Percentiles rank a stretch among this genome's conserved stretches.
These are phyloP conservation scores for Zarea fungicola DNA, from an alignment of 2,329 filamentous ascomycete genomes.

Conservation along the genomic window DNA sequence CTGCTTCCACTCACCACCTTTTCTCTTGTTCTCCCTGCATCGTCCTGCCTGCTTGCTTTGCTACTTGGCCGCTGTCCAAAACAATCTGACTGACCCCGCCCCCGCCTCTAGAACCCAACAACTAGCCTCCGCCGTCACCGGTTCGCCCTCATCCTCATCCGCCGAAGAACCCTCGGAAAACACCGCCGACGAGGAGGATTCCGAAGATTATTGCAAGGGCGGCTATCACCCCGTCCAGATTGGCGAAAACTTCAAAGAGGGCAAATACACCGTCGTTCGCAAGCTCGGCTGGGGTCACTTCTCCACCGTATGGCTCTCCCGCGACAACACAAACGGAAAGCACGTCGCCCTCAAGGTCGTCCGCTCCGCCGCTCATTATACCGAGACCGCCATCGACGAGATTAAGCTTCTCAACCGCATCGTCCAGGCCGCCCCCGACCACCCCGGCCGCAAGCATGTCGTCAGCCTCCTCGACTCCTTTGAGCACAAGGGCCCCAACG, in stretches of 20 bases:
- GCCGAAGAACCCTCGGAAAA: conserved; percentile 83
- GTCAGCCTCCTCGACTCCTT: conserved; percentile 96
- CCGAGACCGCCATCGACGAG: conserved; percentile 96
- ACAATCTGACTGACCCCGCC: conserved; percentile 19
- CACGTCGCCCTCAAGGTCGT: conserved; percentile 98
- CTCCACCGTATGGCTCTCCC: conserved; percentile 84
- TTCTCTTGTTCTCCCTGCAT: background rate
- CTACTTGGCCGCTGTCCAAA: background rate
- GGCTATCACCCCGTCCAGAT: conserved; percentile 94
- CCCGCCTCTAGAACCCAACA: conserved; percentile 44
- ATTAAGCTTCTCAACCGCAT: conserved; percentile 98
- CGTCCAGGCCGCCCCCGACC: conserved; percentile 88
- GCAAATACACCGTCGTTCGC: conserved; percentile 91
- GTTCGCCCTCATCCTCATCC: conserved; percentile 73
- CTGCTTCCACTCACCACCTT: background rate
- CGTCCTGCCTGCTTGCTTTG: background rate
- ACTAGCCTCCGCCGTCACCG: conserved; percentile 53
- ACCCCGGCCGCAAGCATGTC: conserved; percentile 90
- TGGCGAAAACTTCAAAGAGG: conserved; percentile 96
- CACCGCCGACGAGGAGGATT: conserved; percentile 96
- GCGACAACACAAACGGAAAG: conserved; percentile 83
- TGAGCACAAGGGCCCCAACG: conserved; percentile 94
- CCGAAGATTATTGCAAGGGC: conserved; percentile 98
- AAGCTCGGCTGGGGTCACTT: conserved; percentile 99
- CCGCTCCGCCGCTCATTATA: conserved; percentile 95